Conservation (phyloP, 2,329 filamentous ascomycete genomes). For the Epicoccum sorghinum region DNA sequence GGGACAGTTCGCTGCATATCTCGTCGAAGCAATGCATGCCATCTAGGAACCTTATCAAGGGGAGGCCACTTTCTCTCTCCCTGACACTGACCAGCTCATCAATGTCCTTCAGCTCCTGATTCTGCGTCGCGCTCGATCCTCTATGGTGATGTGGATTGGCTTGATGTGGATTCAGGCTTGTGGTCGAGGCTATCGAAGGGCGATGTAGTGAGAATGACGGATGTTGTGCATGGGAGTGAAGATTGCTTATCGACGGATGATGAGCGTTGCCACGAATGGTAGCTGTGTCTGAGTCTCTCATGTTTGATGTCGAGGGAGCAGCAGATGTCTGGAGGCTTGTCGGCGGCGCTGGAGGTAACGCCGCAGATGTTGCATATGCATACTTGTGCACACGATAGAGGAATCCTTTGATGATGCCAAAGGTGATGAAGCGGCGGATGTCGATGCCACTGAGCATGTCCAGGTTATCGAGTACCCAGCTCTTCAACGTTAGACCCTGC, state of each 20-base stretch:
- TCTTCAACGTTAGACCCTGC: constrained; percentile 81
- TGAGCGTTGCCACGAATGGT: constrained; percentile 25
- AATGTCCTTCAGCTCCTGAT: constrained; percentile 20
- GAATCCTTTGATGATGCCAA: constrained; percentile 93
- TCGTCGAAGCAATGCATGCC: constrained; percentile 80
- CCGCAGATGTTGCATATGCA: constrained; percentile 62
- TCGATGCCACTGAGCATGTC: constrained; percentile 78
- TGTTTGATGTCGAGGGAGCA: constrained; percentile 20
- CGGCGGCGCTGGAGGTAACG: constrained; percentile 34
- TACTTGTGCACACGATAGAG: constrained; percentile 94
- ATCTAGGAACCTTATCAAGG: constrained; percentile 72
- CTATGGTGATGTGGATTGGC: constrained; percentile 11
- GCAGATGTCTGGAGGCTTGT: constrained; percentile 31
- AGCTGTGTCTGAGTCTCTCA: constrained; percentile 26
- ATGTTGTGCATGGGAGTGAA: constrained; percentile 17
- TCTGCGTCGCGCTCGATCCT: constrained; percentile 10
- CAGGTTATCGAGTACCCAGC: constrained; percentile 81
- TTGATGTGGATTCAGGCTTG: constrained; percentile 10
- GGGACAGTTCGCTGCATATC: constrained; percentile 76
- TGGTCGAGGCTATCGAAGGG: constrained; percentile 25
- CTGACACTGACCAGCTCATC: constrained; percentile 23
- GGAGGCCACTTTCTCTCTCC: constrained; percentile 37
- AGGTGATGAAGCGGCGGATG: constrained; percentile 89
- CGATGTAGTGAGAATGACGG: constrained; percentile 27
- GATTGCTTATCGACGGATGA: constrained; percentile 12